Evolutionary conservation across 352 stramenopile genomes (phyloP), one percentile per base, ranked within the genome.

Genomic region (Phytopythium mirpurense): DNA sequence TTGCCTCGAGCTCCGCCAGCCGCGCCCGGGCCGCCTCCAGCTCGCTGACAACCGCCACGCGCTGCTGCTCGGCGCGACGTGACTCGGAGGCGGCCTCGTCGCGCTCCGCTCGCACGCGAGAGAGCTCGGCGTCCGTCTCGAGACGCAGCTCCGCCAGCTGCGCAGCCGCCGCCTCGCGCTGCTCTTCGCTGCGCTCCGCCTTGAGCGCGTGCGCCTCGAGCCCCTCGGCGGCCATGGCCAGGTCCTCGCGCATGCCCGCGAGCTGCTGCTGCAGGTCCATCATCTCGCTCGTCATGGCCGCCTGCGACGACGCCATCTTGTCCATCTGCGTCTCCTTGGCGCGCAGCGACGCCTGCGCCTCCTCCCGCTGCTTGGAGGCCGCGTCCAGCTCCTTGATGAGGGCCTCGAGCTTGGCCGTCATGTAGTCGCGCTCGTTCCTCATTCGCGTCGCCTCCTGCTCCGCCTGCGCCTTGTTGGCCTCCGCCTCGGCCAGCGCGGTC

Each of bases 251-350:
- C 74, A 90, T 86, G 3, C 62, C 62, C 18, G 59, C 54, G 11
- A 90, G 47, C 54, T 91, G 74, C 26, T 70, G 65, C 48, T 91
- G 68, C 12, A 94, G 55, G 34, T 78, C 67, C 61, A 87, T 78
- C 32, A 86, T 54, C 47, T 88, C 65, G 0, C 52, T 68, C 12
- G 78, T 91, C 51, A 91, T 76, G 3, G 75, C 60, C 16, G 70
- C 65, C 56, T 91, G 72, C 29, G 75, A 87, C 0, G 60, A 38
- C 21, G 68, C 65, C 72, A 89, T 90, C 40, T 83, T 86, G 18
- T 74, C 63, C 38, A 86, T 64, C 45, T 92, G 72, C 50, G 83
- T 89, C 29, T 90, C 70, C 51, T 89, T 88, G 40, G 85, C 72
- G 0, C 46, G 58, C 10, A 88, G n/a, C n/a, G 62, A 51, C 12